Evolutionary conservation across 768 basidiomycete species (phyloP).

Genomic region (Rhodotorula taiwanensis): DNA sequence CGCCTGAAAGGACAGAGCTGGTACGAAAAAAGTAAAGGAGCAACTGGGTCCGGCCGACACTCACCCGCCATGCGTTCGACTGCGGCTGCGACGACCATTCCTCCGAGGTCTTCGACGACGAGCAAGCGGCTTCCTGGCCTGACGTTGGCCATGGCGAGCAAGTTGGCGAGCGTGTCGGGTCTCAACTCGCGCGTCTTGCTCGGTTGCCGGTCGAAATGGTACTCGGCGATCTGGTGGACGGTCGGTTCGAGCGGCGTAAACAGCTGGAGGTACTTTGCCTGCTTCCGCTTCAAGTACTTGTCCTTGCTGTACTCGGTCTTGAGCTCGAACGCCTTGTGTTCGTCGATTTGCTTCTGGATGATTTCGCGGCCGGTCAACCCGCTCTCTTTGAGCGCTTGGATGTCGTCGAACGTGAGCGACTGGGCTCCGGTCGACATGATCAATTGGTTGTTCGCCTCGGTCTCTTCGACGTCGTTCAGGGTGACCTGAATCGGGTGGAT

Average conservation of each 20-base stretch:
- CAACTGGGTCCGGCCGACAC: slow-evolving; percentile 16
- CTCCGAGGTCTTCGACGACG: slow-evolving; percentile 85
- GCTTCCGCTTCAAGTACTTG: slow-evolving; percentile 93
- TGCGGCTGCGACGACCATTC: slow-evolving; percentile 73
- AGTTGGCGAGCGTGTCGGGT: slow-evolving; percentile 78
- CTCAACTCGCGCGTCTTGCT: slow-evolving; percentile 67
- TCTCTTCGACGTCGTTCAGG: slow-evolving; percentile 84
- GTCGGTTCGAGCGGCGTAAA: slow-evolving; percentile 86
- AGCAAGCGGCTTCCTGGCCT: slow-evolving; percentile 80
- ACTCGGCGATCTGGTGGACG: slow-evolving; percentile 75
- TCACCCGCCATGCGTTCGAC: slow-evolving; percentile 79
- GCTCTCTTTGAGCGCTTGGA: slow-evolving; percentile 70
- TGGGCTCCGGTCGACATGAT: slow-evolving; percentile 63
- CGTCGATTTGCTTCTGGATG: slow-evolving; percentile 85
- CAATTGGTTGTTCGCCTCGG: slow-evolving; percentile 90
- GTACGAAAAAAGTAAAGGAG: background rate
- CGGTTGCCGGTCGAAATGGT: slow-evolving; percentile 81
- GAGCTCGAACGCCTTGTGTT: slow-evolving; percentile 80
- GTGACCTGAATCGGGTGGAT: slow-evolving; percentile 58
- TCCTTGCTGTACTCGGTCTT: slow-evolving; percentile 99
- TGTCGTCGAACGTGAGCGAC: slow-evolving; percentile 73
- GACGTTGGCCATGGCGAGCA: slow-evolving; percentile 74
- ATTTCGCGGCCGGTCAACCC: slow-evolving; percentile 81
- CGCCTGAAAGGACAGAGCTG: no score
- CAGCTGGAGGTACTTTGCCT: slow-evolving; percentile 88